Evolutionary conservation across 257 asterid species (phyloP), one percentile per base, ranked within the genome.

Genomic region (Knoxia roxburghii): DNA sequence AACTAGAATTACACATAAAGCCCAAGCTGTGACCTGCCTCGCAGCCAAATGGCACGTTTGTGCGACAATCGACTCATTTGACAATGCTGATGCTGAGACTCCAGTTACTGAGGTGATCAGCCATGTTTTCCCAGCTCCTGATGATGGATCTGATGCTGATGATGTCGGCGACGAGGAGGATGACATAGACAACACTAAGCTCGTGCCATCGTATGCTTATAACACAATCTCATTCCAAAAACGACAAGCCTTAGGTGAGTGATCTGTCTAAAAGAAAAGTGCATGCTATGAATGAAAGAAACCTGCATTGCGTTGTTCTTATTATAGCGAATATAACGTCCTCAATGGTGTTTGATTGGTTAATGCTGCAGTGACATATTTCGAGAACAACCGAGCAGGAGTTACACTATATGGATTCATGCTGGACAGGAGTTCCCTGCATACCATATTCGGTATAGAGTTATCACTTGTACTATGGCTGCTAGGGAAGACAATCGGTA

Each of bases 11-110:
- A 94, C 97, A n/a, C 99, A 90, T 80, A 94, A 88, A 78, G 99
- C 99, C 9, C 93, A 79, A 37, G 83, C 92, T 0, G 90, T 94
- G 56, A 83, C 92, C 8, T 84, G 97, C 85, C 90, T 93, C n/a
- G 97, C 99, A 0, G 87, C 99, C 8, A 93, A 90, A 82, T 93
- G 99, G 99, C 96, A 93, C 24, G 97, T 86, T 6, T 81, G 95
- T 53, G 97, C 97, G 43, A 90, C 97, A 0, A 71, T 93, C 2
- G 95, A 90, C 77, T 85, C 89, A 1, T 88, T 86, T 15, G 96
- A 86, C 7, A 55, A 87, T 13, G 50, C 75, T 0, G 91, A 88
- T 33, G 52, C 61, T 6, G 96, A 82, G 68, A 85, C 89, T 70
- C 90, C 93, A 0, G 69, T 61, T 12, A 63, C 50, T 45, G 64